phyloP scores from a whole-genome alignment of 805 yeast species.

The Candida arabinofermentans region DNA sequence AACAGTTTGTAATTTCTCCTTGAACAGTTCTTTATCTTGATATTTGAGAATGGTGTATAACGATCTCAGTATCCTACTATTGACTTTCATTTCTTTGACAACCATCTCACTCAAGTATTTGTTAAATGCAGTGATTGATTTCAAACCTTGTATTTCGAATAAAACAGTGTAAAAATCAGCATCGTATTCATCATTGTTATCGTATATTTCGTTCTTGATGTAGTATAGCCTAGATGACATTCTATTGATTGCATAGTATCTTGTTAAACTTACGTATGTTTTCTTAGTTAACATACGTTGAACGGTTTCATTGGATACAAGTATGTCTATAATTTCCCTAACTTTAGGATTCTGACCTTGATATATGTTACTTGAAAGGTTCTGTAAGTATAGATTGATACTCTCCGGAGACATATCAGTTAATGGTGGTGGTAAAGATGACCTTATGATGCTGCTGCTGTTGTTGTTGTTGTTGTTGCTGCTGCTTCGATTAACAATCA shows the following conservation, averaged over 20 bases:
- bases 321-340: neutral
- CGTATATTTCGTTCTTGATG: neutral
- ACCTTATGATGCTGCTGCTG: neutral
- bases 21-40: neutral
- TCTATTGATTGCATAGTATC: neutral
- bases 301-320: neutral
- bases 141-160: neutral
- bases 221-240: neutral
- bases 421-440: neutral
- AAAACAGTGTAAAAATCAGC: neutral
- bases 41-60: neutral
- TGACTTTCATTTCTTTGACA: neutral
- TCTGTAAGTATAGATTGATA: neutral
- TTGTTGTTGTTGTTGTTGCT: neutral
- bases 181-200: neutral
- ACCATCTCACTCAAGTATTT: neutral
- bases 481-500: too few species aligned
- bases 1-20: neutral
- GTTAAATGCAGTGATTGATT: neutral
- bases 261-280: neutral
- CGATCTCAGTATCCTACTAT: neutral
- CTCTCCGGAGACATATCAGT: neutral
- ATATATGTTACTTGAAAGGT: neutral
- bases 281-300: neutral
- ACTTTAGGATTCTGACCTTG: neutral